phyloP scores from a whole-genome alignment of 2,329 filamentous ascomycete genomes.

The Cercospora sojina region DNA sequence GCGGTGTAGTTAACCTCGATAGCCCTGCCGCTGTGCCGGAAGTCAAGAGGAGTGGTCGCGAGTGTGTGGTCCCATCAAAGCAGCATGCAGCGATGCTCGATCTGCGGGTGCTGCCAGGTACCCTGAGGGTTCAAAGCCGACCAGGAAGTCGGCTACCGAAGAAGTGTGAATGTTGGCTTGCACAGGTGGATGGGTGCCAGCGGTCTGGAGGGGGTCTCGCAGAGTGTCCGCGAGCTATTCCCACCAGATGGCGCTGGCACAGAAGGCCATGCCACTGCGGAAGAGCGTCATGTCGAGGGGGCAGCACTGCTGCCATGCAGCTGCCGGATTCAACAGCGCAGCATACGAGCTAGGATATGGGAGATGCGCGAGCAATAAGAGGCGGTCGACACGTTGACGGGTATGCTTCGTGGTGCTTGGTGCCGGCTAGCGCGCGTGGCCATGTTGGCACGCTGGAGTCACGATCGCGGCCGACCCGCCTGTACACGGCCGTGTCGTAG shows the following conservation, averaged over 20 bases:
- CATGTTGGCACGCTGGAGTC: not conserved
- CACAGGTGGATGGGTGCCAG: not conserved
- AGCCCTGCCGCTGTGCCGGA: not conserved
- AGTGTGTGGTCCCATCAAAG: not conserved
- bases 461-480: not conserved
- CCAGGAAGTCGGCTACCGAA: constrained; percentile 4
- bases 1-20: not conserved
- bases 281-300: not conserved
- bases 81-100: not conserved
- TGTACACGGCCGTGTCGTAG: not conserved
- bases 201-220: not conserved
- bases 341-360: not conserved
- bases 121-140: not conserved
- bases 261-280: not conserved
- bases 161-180: not conserved
- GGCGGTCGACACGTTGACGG: not conserved
- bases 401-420: not conserved
- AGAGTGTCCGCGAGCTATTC: not conserved
- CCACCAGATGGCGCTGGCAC: not conserved
- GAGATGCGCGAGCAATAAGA: not conserved
- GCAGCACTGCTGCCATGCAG: not conserved
- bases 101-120: not conserved
- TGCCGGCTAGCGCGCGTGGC: not conserved
- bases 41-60: not conserved
- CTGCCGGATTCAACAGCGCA: too few species aligned